A percentile compares a stretch with the other conserved stretches of the same genome.
Evolutionary conservation across 2,329 filamentous ascomycete genomes (phyloP).

Genomic region (Botrytis byssoidea): DNA sequence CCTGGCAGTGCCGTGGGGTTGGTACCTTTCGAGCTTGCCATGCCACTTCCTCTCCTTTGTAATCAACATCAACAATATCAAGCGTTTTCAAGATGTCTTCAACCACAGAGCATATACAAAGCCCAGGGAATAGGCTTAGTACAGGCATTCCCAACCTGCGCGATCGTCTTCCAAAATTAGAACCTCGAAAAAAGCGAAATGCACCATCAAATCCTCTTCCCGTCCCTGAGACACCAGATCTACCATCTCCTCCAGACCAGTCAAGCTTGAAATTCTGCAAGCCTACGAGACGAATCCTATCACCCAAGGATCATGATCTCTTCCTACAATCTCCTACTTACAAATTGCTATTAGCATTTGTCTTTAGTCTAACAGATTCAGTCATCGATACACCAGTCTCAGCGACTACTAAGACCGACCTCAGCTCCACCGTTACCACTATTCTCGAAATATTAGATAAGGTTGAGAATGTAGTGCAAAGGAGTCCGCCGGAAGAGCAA

Average conservation of each 20-base stretch:
- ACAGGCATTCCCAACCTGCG: conserved; percentile 49
- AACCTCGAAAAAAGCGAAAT: conserved; percentile 58
- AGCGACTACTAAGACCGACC: conserved; percentile 52
- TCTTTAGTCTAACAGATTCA: conserved; percentile 82
- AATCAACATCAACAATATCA: conserved; percentile 16
- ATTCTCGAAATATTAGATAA: conserved; percentile 70
- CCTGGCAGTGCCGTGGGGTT: conserved; percentile 8
- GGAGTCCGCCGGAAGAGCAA: conserved; percentile 79
- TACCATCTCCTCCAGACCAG: conserved; percentile 66
- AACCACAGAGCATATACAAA: conserved; percentile 24
- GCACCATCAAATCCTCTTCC: conserved; percentile 56
- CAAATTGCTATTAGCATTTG: conserved; percentile 74
- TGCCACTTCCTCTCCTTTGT: not conserved
- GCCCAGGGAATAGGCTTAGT: conserved; percentile 20
- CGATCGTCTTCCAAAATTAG: conserved; percentile 63
- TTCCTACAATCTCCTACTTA: conserved; percentile 79
- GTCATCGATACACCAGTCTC: conserved; percentile 70
- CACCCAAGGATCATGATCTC: conserved; percentile 72
- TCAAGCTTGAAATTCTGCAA: conserved; percentile 59
- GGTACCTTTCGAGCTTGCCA: not conserved
- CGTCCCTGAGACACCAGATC: conserved; percentile 70
- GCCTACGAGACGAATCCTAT: conserved; percentile 79
- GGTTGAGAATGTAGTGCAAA: conserved; percentile 63
- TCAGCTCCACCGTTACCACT: conserved; percentile 59
- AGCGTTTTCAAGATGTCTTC: conserved; percentile 33